A percentile compares a stretch with the other conserved stretches of the same genome.
phyloP scores from a whole-genome alignment of 2,329 filamentous ascomycete genomes.

The Talaromyces sp. region DNA sequence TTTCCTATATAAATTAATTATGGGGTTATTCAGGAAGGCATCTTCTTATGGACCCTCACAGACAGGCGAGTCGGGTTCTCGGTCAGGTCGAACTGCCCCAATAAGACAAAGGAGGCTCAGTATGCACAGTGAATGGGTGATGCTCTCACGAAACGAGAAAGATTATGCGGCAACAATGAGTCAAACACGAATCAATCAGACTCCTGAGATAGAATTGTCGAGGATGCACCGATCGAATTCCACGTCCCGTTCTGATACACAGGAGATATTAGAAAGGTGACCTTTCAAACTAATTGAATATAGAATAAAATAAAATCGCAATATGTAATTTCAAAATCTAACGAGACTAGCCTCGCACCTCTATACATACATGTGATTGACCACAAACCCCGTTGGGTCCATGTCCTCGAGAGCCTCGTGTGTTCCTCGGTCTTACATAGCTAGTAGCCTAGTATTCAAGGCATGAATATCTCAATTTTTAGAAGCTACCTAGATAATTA shows the following conservation, averaged over 20 bases:
- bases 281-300: too few relatives aligned
- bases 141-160: background rate
- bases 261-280: background rate
- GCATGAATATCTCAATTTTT: too few relatives aligned
- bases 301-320: too few relatives aligned
- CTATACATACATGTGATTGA: too few relatives aligned
- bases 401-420: too few relatives aligned
- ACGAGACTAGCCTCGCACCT: too few relatives aligned
- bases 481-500: too few relatives aligned
- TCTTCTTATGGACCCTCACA: background rate
- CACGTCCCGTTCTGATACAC: background rate
- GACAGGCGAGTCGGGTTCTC: background rate
- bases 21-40: background rate
- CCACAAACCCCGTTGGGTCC: too few relatives aligned
- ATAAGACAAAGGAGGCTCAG: background rate
- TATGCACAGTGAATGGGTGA: slow-evolving; percentile 1
- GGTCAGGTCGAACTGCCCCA: background rate
- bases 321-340: too few relatives aligned
- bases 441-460: too few relatives aligned
- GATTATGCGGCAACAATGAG: background rate
- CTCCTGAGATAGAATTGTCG: background rate
- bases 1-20: slow-evolving; percentile 2
- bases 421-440: too few relatives aligned
- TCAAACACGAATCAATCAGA: background rate
- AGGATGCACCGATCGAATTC: background rate